A percentile compares a stretch with the other conserved stretches of the same genome.
Evolutionary conservation across 495 filamentous ascomycete species (phyloP).

Genomic region (Hypoxylon cercidicola): DNA sequence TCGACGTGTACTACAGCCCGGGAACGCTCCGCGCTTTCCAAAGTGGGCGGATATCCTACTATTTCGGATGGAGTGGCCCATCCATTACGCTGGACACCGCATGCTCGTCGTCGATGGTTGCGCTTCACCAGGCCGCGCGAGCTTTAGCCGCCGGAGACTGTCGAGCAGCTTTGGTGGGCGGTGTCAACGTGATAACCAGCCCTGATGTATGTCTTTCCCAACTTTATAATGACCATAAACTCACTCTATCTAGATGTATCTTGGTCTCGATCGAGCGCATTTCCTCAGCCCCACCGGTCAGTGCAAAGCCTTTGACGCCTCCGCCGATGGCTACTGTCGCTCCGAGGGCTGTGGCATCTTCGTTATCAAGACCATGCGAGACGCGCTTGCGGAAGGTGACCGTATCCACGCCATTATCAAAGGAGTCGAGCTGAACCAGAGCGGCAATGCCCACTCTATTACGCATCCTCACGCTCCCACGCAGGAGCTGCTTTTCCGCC

Average conservation of each 20-base stretch:
- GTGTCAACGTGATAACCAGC: slow-evolving; percentile 71
- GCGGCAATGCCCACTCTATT: slow-evolving; percentile 63
- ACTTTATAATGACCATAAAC: slow-evolving; percentile 69
- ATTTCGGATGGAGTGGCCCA: slow-evolving; percentile 61
- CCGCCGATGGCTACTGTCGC: slow-evolving; percentile 68
- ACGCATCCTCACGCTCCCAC: slow-evolving; percentile 70
- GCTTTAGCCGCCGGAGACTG: slow-evolving; percentile 62
- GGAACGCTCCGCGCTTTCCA: slow-evolving; percentile 33
- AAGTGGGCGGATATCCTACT: slow-evolving; percentile 46
- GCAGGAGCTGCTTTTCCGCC: slow-evolving; percentile 68
- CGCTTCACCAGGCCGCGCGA: slow-evolving; percentile 54
- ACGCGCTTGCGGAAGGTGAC: slow-evolving; percentile 60
- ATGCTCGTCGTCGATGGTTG: slow-evolving; percentile 59
- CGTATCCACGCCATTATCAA: slow-evolving; percentile 57
- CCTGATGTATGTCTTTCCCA: slow-evolving; percentile 74
- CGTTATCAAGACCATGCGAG: slow-evolving; percentile 58
- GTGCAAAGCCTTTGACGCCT: slow-evolving; percentile 38
- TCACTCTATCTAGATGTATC: slow-evolving; percentile 54
- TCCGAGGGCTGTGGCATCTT: slow-evolving; percentile 57
- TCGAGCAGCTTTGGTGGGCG: slow-evolving; percentile 69
- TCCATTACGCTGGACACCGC: slow-evolving; percentile 63
- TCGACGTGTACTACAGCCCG: slow-evolving; percentile 31
- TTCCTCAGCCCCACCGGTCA: slow-evolving; percentile 39
- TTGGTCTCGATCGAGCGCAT: slow-evolving; percentile 60
- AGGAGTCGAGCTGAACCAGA: slow-evolving; percentile 55